phyloP scores from a whole-genome alignment of 495 filamentous ascomycete genomes.

The Lophiostoma macrostomum region DNA sequence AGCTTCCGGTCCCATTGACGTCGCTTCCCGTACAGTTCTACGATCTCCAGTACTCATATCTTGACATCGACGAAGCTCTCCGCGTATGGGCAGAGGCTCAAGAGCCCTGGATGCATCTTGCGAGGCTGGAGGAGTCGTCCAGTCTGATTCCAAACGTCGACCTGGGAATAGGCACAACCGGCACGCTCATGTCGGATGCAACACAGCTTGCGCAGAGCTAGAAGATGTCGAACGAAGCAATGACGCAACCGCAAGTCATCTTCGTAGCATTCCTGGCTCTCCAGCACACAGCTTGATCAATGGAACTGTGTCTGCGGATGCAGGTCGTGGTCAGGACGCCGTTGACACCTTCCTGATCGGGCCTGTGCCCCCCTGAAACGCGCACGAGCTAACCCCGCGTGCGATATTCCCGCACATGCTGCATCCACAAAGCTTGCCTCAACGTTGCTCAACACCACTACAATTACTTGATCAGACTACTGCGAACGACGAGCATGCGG shows the following conservation, averaged over 20 bases:
- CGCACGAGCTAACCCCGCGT: conserved; percentile 7
- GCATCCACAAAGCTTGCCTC: conserved; percentile 23
- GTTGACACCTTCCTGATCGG: background rate
- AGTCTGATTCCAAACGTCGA: conserved; percentile 16
- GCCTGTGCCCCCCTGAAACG: no score
- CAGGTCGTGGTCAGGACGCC: no score
- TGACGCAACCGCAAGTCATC: background rate
- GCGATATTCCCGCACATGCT: background rate
- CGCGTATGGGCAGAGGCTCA: conserved; percentile 24
- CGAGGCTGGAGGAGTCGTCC: conserved; percentile 7
- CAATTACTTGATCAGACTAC: no score
- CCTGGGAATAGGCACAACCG: background rate
- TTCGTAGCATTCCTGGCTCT: no score
- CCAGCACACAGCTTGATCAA: no score
- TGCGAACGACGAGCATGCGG: no score
- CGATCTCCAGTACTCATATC: conserved; percentile 24
- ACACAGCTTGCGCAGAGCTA: conserved; percentile 1
- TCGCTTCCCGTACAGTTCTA: conserved; percentile 22
- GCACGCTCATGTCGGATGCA: conserved; percentile 5
- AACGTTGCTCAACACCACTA: no score
- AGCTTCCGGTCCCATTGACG: conserved; percentile 13
- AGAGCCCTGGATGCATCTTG: conserved; percentile 27
- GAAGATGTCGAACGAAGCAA: background rate
- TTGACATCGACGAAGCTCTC: conserved; percentile 24
- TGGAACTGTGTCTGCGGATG: no score